phyloP scores from a whole-genome alignment of 306 rosid species.

The Glycine latifolia region DNA sequence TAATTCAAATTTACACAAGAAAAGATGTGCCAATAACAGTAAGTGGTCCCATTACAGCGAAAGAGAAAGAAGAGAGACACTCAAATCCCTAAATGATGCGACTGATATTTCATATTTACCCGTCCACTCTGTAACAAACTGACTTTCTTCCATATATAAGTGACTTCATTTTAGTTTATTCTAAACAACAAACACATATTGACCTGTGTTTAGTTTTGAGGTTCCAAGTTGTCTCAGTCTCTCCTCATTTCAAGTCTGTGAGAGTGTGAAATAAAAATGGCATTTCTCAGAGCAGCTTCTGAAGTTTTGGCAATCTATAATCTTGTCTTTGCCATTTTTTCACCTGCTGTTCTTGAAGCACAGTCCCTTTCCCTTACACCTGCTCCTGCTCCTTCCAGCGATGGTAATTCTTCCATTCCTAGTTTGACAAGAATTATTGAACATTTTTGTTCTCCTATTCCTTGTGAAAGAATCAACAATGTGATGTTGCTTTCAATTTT shows the following conservation, averaged over 20 bases:
- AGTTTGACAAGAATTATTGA: too few species aligned
- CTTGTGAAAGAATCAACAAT: background rate
- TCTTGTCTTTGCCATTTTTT: slow-evolving; percentile 56
- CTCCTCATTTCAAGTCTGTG: background rate
- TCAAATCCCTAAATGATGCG: slow-evolving; percentile 20
- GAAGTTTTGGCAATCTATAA: slow-evolving; percentile 46
- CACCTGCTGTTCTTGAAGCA: slow-evolving; percentile 50
- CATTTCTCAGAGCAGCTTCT: slow-evolving; percentile 43
- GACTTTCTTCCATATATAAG: too few species aligned
- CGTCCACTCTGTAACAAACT: background rate
- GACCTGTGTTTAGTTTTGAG: background rate
- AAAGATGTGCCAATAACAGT: slow-evolving; percentile 18
- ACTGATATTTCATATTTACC: background rate
- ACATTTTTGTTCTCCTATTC: background rate
- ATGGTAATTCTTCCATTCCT: slow-evolving; percentile 55
- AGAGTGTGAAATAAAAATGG: slow-evolving; percentile 41
- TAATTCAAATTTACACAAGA: background rate
- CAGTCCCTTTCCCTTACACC: slow-evolving; percentile 59
- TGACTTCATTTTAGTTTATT: too few species aligned
- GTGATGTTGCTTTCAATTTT: too few species aligned
- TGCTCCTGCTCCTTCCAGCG: slow-evolving; percentile 69
- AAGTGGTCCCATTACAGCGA: slow-evolving; percentile 36
- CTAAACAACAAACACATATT: background rate
- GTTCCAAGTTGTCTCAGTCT: background rate
- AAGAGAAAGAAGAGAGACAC: slow-evolving; percentile 27